phyloP scores from a whole-genome alignment of 2,329 filamentous ascomycete genomes.

The Fusarium sp. region DNA sequence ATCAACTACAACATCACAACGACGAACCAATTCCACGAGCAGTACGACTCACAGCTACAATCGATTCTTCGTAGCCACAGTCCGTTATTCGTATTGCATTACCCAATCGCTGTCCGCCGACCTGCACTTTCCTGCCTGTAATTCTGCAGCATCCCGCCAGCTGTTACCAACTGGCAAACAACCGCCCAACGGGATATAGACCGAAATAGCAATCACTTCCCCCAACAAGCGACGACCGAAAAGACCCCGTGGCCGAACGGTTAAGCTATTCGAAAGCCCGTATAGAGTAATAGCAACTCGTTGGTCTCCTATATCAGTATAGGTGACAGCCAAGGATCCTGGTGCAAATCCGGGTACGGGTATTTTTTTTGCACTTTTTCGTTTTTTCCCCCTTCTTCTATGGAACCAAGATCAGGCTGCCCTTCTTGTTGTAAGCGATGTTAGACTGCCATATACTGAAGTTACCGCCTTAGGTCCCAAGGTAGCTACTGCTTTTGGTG shows the following conservation, averaged over 20 bases:
- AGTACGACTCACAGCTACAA: background rate
- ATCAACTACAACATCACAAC: background rate
- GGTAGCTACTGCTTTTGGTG: too few relatives aligned
- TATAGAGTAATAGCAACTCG: conserved; percentile 54
- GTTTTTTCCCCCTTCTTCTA: too few relatives aligned
- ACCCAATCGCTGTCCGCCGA: background rate
- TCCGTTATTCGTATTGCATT: background rate
- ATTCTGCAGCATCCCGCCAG: conserved; percentile 26
- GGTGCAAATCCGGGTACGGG: conserved; percentile 54
- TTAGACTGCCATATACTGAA: too few relatives aligned
- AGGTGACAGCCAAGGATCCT: conserved; percentile 52
- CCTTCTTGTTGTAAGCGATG: background rate
- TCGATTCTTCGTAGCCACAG: background rate
- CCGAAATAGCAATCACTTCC: conserved; percentile 3
- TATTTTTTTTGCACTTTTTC: conserved; percentile 30
- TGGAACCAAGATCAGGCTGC: too few relatives aligned
- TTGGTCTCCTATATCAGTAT: conserved; percentile 51
- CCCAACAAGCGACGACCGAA: conserved; percentile 25
- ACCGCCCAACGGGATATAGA: conserved; percentile 25
- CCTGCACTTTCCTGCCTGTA: conserved; percentile 24
- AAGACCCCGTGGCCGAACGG: conserved; percentile 39
- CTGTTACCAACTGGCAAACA: conserved; percentile 33
- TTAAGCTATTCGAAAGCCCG: conserved; percentile 42
- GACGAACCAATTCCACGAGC: background rate
- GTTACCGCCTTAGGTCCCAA: too few relatives aligned